Conservation (phyloP, 1,284 basidiomycete species). For the Boletellus deceptivus region DNA sequence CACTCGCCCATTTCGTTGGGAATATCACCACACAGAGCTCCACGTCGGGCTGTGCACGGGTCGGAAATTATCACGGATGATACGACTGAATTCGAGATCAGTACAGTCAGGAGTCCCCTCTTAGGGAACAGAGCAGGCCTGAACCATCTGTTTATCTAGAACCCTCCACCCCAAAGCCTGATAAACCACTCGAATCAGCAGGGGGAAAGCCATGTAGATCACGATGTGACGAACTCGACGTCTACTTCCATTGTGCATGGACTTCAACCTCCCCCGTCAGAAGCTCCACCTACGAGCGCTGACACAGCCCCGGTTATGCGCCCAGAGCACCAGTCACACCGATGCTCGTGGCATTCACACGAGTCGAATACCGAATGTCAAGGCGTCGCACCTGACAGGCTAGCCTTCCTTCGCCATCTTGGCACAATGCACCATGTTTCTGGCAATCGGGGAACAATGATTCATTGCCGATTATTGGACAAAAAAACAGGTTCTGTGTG, state of each 20-base stretch:
- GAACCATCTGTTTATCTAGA: not conserved
- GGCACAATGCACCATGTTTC: constrained; percentile 7
- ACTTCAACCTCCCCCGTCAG: too few relatives aligned
- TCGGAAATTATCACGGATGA: not conserved
- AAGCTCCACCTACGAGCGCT: not conserved
- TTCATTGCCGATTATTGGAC: constrained; percentile 14
- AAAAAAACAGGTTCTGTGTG: constrained; percentile 12
- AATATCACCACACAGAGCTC: not conserved
- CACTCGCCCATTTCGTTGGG: not conserved
- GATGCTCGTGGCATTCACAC: constrained; percentile 13
- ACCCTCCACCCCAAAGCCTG: not conserved
- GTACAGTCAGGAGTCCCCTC: not conserved
- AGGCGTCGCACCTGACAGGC: not conserved
- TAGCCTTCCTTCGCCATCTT: constrained; percentile 20
- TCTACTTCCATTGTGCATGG: not conserved
- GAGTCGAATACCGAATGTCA: constrained; percentile 2
- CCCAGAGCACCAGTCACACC: not conserved
- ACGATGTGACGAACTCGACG: not conserved
- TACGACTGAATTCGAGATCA: not conserved
- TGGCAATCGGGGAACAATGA: not conserved
- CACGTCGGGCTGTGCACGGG: not conserved
- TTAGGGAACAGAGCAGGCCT: not conserved
- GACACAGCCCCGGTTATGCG: not conserved
- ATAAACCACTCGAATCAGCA: not conserved
- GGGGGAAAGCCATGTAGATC: not conserved